Conservation (phyloP, 1,284 basidiomycete genomes). For the Kwoniella shivajii region DNA sequence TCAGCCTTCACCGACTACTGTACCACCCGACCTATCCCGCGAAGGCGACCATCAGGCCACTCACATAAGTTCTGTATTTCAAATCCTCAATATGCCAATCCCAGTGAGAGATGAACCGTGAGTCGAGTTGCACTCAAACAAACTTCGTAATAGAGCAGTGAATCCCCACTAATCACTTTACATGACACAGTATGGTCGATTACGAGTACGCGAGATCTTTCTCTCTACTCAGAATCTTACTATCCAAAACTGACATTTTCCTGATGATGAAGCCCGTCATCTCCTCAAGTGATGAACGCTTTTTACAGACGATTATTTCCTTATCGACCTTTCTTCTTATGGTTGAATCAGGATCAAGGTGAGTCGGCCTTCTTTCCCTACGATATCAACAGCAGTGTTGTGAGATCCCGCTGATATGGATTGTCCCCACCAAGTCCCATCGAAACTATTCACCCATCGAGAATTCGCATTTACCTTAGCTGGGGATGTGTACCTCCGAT, state of each 20-base stretch:
- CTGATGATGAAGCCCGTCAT: conserved; percentile 49
- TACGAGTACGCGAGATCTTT: conserved; percentile 20
- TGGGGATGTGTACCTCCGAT: conserved; percentile 90
- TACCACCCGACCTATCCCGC: neutral
- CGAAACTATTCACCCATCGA: conserved; percentile 80
- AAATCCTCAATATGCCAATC: conserved; percentile 23
- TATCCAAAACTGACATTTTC: neutral
- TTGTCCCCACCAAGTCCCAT: conserved; percentile 50
- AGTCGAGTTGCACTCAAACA: neutral
- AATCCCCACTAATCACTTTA: neutral
- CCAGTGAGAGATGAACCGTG: conserved; percentile 20
- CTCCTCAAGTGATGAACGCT: conserved; percentile 72
- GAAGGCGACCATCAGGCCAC: neutral
- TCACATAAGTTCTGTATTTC: too few relatives aligned
- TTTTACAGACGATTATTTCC: conserved; percentile 94
- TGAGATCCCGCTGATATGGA: neutral
- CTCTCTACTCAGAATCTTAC: neutral
- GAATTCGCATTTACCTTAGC: conserved; percentile 96
- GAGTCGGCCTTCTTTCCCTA: conserved; percentile 16
- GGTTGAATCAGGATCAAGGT: conserved; percentile 89
- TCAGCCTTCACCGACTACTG: neutral
- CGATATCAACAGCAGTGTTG: neutral
- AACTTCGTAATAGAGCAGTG: neutral
- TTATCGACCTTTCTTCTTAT: conserved; percentile 88
- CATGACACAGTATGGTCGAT: conserved; percentile 21